These are phyloP conservation scores for Lepiota venenata DNA, from an alignment of 768 basidiomycete species.

Conservation along the genomic window DNA sequence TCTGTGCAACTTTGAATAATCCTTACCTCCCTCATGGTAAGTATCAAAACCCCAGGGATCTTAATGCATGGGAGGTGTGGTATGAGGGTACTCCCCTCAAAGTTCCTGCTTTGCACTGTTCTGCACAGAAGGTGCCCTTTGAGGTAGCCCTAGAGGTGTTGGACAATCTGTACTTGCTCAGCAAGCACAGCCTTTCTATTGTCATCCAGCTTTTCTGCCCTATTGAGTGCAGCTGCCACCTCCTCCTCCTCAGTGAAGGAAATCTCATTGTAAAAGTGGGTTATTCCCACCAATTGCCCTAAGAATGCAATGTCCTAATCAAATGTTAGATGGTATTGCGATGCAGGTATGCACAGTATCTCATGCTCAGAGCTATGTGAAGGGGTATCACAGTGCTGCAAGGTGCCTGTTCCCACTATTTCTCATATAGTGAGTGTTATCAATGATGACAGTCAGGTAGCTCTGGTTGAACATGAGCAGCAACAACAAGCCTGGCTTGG, in stretches of 20 bases:
- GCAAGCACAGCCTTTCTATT: conserved; percentile 6
- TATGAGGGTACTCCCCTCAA: conserved; percentile 13
- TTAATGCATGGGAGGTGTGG: conserved; percentile 12
- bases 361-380: conserved; percentile 10
- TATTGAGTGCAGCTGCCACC: conserved; percentile 13
- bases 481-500: background rate
- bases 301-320: conserved; percentile 5
- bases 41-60: conserved; percentile 5
- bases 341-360: too few species aligned
- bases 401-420: background rate
- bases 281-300: conserved; percentile 23
- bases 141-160: conserved; percentile 15
- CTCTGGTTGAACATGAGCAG: conserved; percentile 14
- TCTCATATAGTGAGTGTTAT: conserved; percentile 3
- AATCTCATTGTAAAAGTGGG: conserved; percentile 18
- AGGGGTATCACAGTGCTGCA: conserved; percentile 23
- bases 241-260: conserved; percentile 21
- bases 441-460: conserved; percentile 5
- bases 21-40: conserved; percentile 17
- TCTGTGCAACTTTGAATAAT: conserved; percentile 12
- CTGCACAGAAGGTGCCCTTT: conserved; percentile 20
- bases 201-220: conserved; percentile 8
- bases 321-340: too few species aligned
- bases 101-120: conserved; percentile 14
- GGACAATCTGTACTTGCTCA: conserved; percentile 11